Evolutionary conservation across 768 basidiomycete species (phyloP).

Genomic region (Boletus pseudopeckii): DNA sequence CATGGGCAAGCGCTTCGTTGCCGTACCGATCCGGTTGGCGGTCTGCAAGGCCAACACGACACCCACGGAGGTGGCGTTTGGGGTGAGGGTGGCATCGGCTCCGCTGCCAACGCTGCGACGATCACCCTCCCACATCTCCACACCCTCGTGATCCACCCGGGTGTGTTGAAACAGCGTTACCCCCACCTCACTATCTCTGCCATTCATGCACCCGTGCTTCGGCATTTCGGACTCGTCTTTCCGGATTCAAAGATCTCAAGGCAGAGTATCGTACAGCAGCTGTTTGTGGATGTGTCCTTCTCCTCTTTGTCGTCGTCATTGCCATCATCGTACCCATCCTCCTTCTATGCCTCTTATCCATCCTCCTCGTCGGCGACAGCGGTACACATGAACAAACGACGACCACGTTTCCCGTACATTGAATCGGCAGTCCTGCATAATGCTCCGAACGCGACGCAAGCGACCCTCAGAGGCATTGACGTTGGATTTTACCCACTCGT

Average conservation of each 20-base stretch:
- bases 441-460: conserved; percentile 18
- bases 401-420: conserved; percentile 26
- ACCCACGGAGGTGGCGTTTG: background rate
- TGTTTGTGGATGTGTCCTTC: conserved; percentile 17
- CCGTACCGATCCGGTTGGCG: conserved; percentile 11
- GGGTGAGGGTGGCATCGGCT: background rate
- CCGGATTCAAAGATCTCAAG: conserved; percentile 29
- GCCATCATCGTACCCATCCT: background rate
- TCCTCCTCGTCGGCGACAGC: background rate
- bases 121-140: conserved; percentile 27
- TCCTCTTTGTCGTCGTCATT: background rate
- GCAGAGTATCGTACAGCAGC: conserved; percentile 23
- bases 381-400: conserved; percentile 5
- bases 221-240: conserved; percentile 33
- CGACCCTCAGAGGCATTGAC: conserved; percentile 25
- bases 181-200: conserved; percentile 29
- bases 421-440: conserved; percentile 28
- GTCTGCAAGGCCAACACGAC: conserved; percentile 3
- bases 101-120: background rate
- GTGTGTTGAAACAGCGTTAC: conserved; percentile 31
- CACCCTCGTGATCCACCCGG: conserved; percentile 29
- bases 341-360: conserved; percentile 1
- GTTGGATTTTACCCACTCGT: conserved; percentile 23
- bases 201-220: conserved; percentile 27
- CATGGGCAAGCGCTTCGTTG: conserved; percentile 30